These are phyloP conservation scores for Poa annua DNA, from an alignment of 176 grass and related monocot genomes.

Conservation along the genomic window DNA sequence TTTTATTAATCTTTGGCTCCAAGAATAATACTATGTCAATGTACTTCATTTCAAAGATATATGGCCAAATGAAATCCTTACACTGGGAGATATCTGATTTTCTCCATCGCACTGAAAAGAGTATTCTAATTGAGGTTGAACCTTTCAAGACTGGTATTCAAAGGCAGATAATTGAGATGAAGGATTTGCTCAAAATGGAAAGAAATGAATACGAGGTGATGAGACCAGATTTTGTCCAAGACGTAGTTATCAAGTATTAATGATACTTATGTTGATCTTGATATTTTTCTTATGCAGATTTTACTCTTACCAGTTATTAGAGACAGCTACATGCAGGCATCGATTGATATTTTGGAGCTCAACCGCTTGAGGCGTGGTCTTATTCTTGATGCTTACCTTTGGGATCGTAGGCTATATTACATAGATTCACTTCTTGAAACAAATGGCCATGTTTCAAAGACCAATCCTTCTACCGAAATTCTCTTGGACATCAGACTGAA, in stretches of 20 bases:
- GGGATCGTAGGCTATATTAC: slow-evolving; percentile 70
- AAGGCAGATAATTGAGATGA: slow-evolving; percentile 67
- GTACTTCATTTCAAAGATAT: slow-evolving; percentile 64
- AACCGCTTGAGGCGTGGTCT: slow-evolving; percentile 83
- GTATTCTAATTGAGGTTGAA: slow-evolving; percentile 56
- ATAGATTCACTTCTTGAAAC: slow-evolving; percentile 69
- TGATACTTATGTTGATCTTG: slow-evolving; percentile 35
- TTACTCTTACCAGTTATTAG: slow-evolving; percentile 70
- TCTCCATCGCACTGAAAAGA: slow-evolving; percentile 69
- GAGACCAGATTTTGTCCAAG: slow-evolving; percentile 4
- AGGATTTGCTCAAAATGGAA: slow-evolving; percentile 84
- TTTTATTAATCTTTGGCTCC: background rate
- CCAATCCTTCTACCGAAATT: slow-evolving; percentile 43
- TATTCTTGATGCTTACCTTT: slow-evolving; percentile 79
- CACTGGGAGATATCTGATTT: slow-evolving; percentile 78
- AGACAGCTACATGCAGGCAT: slow-evolving; percentile 56
- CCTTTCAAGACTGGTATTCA: slow-evolving; percentile 61
- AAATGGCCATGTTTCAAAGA: slow-evolving; percentile 52
- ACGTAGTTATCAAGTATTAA: background rate
- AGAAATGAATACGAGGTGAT: slow-evolving; percentile 82
- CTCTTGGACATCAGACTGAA: slow-evolving; percentile 43
- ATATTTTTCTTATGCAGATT: slow-evolving; percentile 55
- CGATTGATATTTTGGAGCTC: slow-evolving; percentile 85
- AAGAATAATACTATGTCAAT: slow-evolving; percentile 30
- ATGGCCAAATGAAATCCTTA: slow-evolving; percentile 62